Evolutionary conservation across 352 stramenopile species (phyloP).

Genomic region (Phytophthora tubulina): DNA sequence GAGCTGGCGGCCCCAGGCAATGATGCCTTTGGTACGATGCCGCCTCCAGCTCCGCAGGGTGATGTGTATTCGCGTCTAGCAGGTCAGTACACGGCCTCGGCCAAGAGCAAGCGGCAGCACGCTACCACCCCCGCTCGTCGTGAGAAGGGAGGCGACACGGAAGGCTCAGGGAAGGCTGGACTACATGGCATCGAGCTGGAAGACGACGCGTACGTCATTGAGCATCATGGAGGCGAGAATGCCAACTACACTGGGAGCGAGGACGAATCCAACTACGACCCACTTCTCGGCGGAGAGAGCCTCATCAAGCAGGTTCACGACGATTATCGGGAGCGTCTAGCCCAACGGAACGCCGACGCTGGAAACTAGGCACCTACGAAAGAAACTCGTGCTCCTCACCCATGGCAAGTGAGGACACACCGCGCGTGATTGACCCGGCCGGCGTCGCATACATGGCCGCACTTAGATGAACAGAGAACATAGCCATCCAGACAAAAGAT

Average conservation of each 20-base stretch:
- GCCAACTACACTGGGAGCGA: conserved; percentile 56
- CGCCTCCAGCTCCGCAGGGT: conserved; percentile 62
- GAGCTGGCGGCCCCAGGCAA: conserved; percentile 15
- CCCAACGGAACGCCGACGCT: conserved; percentile 46
- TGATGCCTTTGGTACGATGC: conserved; percentile 38
- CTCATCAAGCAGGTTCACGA: conserved; percentile 81
- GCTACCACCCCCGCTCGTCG: conserved; percentile 41
- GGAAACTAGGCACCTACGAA: conserved; percentile 17
- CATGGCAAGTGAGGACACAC: conserved; percentile 12
- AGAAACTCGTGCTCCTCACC: neutral
- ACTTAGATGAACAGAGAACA: conserved; percentile 35
- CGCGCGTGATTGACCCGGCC: neutral
- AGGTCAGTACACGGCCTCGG: conserved; percentile 84
- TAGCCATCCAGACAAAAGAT: conserved; percentile 4
- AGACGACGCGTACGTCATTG: conserved; percentile 37
- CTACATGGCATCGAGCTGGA: conserved; percentile 33
- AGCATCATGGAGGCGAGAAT: conserved; percentile 35
- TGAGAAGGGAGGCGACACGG: conserved; percentile 45
- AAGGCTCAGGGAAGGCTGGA: conserved; percentile 35
- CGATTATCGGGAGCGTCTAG: conserved; percentile 80
- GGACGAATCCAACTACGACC: conserved; percentile 70
- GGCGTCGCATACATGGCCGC: conserved; percentile 1
- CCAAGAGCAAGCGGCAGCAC: conserved; percentile 82
- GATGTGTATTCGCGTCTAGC: conserved; percentile 88
- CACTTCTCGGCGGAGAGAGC: conserved; percentile 67